Percentiles rank a stretch among this genome's conserved stretches.
Evolutionary conservation across 176 grass and related monocot genomes (phyloP).

Genomic region (Alloteropsis semialata): DNA sequence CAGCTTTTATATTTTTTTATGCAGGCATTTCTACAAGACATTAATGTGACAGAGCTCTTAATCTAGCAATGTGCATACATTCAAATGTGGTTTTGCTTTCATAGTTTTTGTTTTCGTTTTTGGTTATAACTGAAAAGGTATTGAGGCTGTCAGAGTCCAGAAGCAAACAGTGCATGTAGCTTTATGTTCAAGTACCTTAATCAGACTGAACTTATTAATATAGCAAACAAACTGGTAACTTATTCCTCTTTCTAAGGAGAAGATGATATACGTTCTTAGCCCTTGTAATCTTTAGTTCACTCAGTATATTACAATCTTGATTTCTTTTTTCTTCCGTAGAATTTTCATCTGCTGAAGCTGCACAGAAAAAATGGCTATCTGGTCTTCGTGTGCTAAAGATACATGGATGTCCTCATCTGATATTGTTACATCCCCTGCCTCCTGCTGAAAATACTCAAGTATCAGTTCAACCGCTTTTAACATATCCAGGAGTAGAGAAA

Average conservation of each 20-base stretch:
- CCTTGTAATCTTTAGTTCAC: too few relatives aligned
- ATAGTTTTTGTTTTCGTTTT: too few relatives aligned
- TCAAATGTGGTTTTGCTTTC: neutral
- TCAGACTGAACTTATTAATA: too few relatives aligned
- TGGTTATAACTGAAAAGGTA: too few relatives aligned
- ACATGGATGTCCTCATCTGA: slow-evolving; percentile 7
- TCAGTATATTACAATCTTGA: too few relatives aligned
- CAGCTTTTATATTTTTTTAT: neutral
- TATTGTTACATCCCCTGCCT: neutral
- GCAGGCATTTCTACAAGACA: neutral
- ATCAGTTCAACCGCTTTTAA: neutral
- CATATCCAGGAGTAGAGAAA: neutral
- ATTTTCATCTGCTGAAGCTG: too few relatives aligned
- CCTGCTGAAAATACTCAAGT: neutral
- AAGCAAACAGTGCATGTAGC: neutral
- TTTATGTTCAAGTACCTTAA: neutral
- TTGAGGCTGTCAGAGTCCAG: neutral
- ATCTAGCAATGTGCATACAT: neutral
- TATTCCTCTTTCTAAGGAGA: too few relatives aligned
- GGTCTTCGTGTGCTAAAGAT: neutral
- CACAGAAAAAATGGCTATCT: slow-evolving; percentile 10
- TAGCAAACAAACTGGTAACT: too few relatives aligned
- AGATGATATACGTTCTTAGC: too few relatives aligned
- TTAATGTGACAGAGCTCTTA: neutral
- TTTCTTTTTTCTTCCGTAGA: too few relatives aligned